Evolutionary conservation across 768 basidiomycete species (phyloP).

Genomic region (Boletus rubroflammeus): DNA sequence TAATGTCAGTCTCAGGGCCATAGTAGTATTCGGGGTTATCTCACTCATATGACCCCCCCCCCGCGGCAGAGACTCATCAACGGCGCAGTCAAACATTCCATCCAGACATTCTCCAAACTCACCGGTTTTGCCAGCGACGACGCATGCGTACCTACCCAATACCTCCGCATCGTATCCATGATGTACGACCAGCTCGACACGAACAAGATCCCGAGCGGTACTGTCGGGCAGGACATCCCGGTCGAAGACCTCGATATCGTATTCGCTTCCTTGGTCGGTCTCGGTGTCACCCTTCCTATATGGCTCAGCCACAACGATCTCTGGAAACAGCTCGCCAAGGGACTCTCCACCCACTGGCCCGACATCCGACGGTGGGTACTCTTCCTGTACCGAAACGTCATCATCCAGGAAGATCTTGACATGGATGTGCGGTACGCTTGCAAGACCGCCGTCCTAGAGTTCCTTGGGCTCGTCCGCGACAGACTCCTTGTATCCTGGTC

Average conservation of each 20-base stretch:
- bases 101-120: conserved; percentile 14
- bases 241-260: conserved; percentile 10
- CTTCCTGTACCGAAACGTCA: conserved; percentile 17
- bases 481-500: conserved; percentile 26
- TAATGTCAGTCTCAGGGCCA: conserved; percentile 14
- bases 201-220: conserved; percentile 17
- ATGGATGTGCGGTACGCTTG: conserved; percentile 15
- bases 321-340: conserved; percentile 10
- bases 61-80: conserved; percentile 17
- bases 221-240: conserved; percentile 1
- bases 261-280: conserved; percentile 13
- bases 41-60: neutral
- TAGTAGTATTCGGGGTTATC: neutral
- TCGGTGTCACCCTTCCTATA: conserved; percentile 23
- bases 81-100: conserved; percentile 9
- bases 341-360: conserved; percentile 18
- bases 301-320: conserved; percentile 21
- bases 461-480: conserved; percentile 27
- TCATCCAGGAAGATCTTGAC: conserved; percentile 7
- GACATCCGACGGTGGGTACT: conserved; percentile 28
- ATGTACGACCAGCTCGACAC: conserved; percentile 22
- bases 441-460: conserved; percentile 25
- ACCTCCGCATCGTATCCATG: conserved; percentile 18
- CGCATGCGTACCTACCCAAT: conserved; percentile 20
- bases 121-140: conserved; percentile 8